Percentiles rank a stretch among this genome's conserved stretches.
These are phyloP conservation scores for Carex myosuroides DNA, from an alignment of 176 grass and related monocot genomes.

Conservation along the genomic window DNA sequence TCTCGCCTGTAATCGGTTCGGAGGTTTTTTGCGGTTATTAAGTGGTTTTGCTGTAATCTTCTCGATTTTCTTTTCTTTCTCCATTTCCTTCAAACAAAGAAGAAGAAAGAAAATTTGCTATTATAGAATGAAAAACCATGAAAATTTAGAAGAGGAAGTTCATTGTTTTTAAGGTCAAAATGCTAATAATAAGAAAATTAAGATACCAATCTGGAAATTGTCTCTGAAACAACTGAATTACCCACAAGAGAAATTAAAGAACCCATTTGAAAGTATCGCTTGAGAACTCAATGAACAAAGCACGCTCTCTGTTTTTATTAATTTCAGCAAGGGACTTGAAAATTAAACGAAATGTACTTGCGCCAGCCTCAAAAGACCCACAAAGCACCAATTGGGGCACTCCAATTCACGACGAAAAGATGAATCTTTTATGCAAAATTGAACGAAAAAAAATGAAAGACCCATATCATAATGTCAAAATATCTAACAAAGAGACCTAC, in stretches of 20 bases:
- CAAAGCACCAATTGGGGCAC: conserved; percentile 17
- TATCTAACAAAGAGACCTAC: conserved; percentile 40
- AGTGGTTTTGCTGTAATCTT: conserved; percentile 30
- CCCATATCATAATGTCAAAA: conserved; percentile 26
- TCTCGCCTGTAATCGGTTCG: conserved; percentile 56
- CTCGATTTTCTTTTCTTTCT: conserved; percentile 61
- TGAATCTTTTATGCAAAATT: conserved; percentile 5
- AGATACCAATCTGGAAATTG: conserved; percentile 37
- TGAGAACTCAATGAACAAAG: conserved; percentile 27
- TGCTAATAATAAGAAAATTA: conserved; percentile 21
- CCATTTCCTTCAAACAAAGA: conserved; percentile 44
- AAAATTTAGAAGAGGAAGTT: conserved; percentile 34
- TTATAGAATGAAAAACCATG: conserved; percentile 25
- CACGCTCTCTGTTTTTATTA: background rate
- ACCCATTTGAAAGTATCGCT: conserved; percentile 38
- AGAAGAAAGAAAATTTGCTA: conserved; percentile 30
- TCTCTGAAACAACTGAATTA: conserved; percentile 31
- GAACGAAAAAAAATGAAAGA: conserved; percentile 22
- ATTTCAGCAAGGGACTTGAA: background rate
- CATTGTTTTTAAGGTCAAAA: conserved; percentile 25
- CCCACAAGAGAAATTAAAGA: conserved; percentile 30
- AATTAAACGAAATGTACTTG: conserved; percentile 29
- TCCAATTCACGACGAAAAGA: conserved; percentile 37
- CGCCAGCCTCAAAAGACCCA: conserved; percentile 12
- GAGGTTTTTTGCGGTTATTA: conserved; percentile 22